phyloP scores from a whole-genome alignment of 1,284 basidiomycete genomes.

The Trametes pubescens region DNA sequence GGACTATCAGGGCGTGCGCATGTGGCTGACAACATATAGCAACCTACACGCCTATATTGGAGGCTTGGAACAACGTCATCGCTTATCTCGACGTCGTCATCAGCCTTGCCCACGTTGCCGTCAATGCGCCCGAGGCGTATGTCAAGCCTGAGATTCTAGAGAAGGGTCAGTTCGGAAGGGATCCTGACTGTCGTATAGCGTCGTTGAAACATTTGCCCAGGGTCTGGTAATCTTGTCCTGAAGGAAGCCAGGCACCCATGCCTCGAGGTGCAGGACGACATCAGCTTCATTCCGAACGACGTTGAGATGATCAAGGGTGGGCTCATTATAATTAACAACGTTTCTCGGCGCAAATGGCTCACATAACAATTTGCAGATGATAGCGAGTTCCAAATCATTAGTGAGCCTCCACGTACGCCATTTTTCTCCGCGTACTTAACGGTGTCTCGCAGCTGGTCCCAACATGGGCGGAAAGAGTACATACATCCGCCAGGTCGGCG shows the following conservation, averaged over 20 bases:
- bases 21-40: conserved; percentile 51
- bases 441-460: conserved; percentile 73
- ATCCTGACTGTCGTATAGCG: background rate
- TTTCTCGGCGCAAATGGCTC: background rate
- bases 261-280: conserved; percentile 95
- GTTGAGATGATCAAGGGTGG: conserved; percentile 86
- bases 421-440: conserved; percentile 6
- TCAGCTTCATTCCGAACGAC: conserved; percentile 96
- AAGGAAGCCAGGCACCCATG: conserved; percentile 94
- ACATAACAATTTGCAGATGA: conserved; percentile 52
- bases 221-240: conserved; percentile 81
- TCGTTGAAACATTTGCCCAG: conserved; percentile 45
- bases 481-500: conserved; percentile 92
- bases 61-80: conserved; percentile 87
- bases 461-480: conserved; percentile 98
- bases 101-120: conserved; percentile 91
- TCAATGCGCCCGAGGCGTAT: conserved; percentile 88
- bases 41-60: conserved; percentile 91
- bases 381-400: conserved; percentile 91
- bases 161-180: conserved; percentile 58
- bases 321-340: conserved; percentile 7
- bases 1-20: background rate
- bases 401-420: conserved; percentile 47
- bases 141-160: conserved; percentile 82
- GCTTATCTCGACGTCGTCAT: conserved; percentile 94